Evolutionary conservation across 2,329 filamentous ascomycete genomes (phyloP), one percentile per base, ranked within the genome.

Genomic region (Berkeleyomyces basicola): DNA sequence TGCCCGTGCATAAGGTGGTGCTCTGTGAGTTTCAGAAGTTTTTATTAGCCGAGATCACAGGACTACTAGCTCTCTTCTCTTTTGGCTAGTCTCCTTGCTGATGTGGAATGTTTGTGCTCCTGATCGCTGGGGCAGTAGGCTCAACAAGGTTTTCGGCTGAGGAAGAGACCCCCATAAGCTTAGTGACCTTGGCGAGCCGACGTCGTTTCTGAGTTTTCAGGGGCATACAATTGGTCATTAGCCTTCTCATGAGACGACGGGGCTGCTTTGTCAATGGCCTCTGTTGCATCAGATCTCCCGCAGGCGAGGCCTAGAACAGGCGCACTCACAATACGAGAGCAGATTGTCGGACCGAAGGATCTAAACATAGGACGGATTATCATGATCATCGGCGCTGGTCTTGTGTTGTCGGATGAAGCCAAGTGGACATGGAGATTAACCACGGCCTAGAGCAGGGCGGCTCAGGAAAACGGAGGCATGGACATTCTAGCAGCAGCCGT

Each of bases 111-210:
- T 55, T 37, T 36, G 33, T n/a, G 51, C 36, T 39, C 11, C 33
- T 31, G 36, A 36, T 31, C 14, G 51, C 33, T 16, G 7, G n/a
- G 51, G 39, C 51, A 55, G 51, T 39, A 55, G 51, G 51, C 51
- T 55, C 51, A 55, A 55, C 51, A 55, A 55, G 16, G 51, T 55
- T 55, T 39, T 55, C 51, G 51, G 51, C 36, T 55, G 51, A 55
- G 51, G 51, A 55, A 55, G 51, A 55, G 31, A 55, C 39, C 51
- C 23, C 51, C 51, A 37, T 55, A 55, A 39, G 33, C 31, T 37
- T 55, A 23, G 31, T 55, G 5, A 39, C 31, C 49, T 55, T 55
- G 51, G 33, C 33, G 16, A 55, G 36, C 11, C n/a, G 31, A n/a
- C 23, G 7, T 23, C n/a, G 31, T 55, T 23, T 39, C 36, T 37